Evolutionary conservation across 148 eudicot genomes (phyloP).

Genomic region (Mesembryanthemum crystallinum): DNA sequence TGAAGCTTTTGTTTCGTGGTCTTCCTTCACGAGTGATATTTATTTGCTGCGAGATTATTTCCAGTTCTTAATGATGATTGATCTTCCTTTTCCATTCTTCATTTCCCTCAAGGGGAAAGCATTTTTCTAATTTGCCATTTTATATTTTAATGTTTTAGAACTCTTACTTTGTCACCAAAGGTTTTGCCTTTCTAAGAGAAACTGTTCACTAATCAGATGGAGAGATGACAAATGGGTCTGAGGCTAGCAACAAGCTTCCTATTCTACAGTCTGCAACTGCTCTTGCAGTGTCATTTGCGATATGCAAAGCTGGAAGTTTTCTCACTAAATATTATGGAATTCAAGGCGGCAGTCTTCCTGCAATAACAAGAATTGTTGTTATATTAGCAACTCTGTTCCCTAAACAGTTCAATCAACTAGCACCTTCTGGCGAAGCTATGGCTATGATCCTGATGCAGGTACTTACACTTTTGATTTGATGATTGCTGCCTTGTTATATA

Average conservation of each 20-base stretch:
- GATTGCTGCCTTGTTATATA: too few relatives aligned
- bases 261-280: constrained; percentile 69
- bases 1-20: too few relatives aligned
- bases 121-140: background rate
- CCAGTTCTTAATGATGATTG: background rate
- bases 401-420: constrained; percentile 53
- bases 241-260: constrained; percentile 42
- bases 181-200: constrained; percentile 11
- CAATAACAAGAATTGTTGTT: constrained; percentile 65
- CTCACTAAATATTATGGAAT: constrained; percentile 44
- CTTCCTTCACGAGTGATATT: background rate
- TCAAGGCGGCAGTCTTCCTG: constrained; percentile 77
- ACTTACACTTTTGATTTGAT: constrained; percentile 9
- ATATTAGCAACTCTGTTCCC: constrained; percentile 73
- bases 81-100: background rate
- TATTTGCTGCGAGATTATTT: background rate
- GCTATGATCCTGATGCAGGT: constrained; percentile 92
- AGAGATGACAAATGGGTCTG: constrained; percentile 23
- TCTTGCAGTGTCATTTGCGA: constrained; percentile 63
- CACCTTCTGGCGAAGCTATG: constrained; percentile 78
- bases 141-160: background rate
- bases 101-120: background rate
- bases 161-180: background rate
- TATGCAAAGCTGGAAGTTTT: constrained; percentile 68
- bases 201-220: constrained; percentile 38